Evolutionary conservation across 176 grass and related monocot genomes (phyloP).

Genomic region (Eleusine coracana): DNA sequence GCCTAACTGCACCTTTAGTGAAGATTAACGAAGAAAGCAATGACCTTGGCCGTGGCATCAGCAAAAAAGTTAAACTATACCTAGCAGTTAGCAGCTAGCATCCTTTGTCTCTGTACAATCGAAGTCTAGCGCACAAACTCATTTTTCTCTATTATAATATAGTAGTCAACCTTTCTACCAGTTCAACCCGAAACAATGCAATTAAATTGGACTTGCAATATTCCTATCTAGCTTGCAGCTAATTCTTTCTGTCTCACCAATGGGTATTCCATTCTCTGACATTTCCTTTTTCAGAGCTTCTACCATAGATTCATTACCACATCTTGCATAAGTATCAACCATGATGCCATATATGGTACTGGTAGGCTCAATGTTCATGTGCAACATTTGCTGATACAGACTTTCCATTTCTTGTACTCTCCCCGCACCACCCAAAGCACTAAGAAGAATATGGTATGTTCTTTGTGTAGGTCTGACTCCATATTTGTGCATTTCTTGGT

Average conservation of each 20-base stretch:
- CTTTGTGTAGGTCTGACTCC: conserved; percentile 48
- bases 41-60: background rate
- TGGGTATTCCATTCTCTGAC: conserved; percentile 46
- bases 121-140: background rate
- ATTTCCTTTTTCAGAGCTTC: conserved; percentile 53
- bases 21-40: background rate
- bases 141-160: background rate
- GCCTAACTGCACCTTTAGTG: background rate
- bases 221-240: conserved; percentile 15
- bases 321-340: conserved; percentile 45
- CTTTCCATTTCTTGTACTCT: conserved; percentile 56
- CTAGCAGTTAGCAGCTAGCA: background rate
- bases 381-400: conserved; percentile 56
- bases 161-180: background rate
- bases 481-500: conserved; percentile 53
- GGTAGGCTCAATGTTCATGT: conserved; percentile 53
- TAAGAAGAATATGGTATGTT: conserved; percentile 52
- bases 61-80: background rate
- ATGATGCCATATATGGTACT: conserved; percentile 50
- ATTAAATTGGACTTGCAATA: conserved; percentile 20
- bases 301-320: conserved; percentile 50
- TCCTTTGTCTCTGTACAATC: background rate
- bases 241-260: conserved; percentile 3
- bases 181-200: conserved; percentile 7
- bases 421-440: conserved; percentile 43